Conservation (phyloP, 768 basidiomycete species). For the Podaxis pistillaris region DNA sequence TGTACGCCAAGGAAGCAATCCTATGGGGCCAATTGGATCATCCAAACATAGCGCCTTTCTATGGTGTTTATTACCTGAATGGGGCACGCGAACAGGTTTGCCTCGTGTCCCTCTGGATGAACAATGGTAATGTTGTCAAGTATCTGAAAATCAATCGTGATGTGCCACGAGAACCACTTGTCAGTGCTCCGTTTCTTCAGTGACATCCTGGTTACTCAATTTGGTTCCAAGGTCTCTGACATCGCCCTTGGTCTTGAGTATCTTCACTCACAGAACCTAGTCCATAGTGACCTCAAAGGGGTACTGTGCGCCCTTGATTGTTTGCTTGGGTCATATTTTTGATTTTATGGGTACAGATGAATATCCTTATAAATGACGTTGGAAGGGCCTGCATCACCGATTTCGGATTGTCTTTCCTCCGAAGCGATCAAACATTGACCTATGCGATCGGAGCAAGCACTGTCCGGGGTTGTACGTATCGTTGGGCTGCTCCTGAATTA, state of each 20-base stretch:
- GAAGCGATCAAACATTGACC: slow-evolving; percentile 1
- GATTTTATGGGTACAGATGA: slow-evolving; percentile 10
- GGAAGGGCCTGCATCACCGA: slow-evolving; percentile 19
- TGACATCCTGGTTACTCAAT: not conserved
- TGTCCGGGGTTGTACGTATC: not conserved
- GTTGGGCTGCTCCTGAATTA: not conserved
- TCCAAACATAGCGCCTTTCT: slow-evolving; percentile 10
- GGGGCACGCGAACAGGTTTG: slow-evolving; percentile 4
- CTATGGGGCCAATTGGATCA: slow-evolving; percentile 7
- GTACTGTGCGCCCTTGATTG: slow-evolving; percentile 1
- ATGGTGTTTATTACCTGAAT: slow-evolving; percentile 8
- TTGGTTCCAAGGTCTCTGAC: slow-evolving; percentile 10
- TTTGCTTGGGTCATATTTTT: not conserved
- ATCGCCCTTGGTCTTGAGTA: slow-evolving; percentile 17
- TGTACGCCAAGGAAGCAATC: slow-evolving; percentile 17
- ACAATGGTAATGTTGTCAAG: slow-evolving; percentile 5
- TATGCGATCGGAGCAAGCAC: not conserved
- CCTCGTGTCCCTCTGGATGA: slow-evolving; percentile 10
- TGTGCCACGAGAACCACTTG: not conserved
- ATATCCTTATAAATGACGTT: slow-evolving; percentile 17
- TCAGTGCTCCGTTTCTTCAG: not conserved
- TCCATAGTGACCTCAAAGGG: slow-evolving; percentile 22
- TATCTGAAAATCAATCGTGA: not conserved
- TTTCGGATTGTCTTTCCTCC: slow-evolving; percentile 19
- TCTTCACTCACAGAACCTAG: slow-evolving; percentile 16